Base-by-base conservation (phyloP, 352 stramenopile genomes). In the Globisporangium barbulae region DNA sequence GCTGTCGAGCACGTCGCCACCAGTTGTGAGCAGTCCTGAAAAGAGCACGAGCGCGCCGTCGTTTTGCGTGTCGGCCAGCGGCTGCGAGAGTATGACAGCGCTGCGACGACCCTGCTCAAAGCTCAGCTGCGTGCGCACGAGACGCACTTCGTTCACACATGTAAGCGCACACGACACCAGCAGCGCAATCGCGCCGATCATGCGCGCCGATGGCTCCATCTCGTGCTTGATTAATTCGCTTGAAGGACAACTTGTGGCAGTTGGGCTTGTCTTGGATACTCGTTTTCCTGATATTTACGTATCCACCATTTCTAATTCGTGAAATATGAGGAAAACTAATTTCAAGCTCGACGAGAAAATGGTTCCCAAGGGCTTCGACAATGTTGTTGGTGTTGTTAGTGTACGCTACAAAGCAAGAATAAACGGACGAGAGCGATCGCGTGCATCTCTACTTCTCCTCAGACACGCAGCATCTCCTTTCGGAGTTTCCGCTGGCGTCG, bases 1-100 rank as follows among this genome's bases (percentile, higher is more conserved):
- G 47, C 68, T 42, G 59, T 59, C 52, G 58, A 72, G 55, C 41
- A 48, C 54, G 12, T 62, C 52, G 15, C 39, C 53, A 13, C 61
- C 58, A 13, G 71, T 81, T 10, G 73, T 88, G 68, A 91, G 85
- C n/a, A 79, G 60, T 9, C 75, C 78, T 4, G 73, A 79, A 47
- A 87, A 78, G 31, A 71, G 71, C 59, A 87, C 67, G 57, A 87
- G 47, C 53, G 60, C 39, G 31, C 57, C 72, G 15, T 83, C 74
- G 37, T 71, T 71, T n/a, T 31, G 48, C 31, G 28, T 19, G 22
- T 53, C 68, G 53, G 68, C 53, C n/a, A 60, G 22, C 1, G 74
- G 78, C 1, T 67, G 53, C 0, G 66, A 17, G 22, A 85, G 59
- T 17, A 69, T 59, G 30, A 81, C 37, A 25, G 73, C 74, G 2